Base-by-base conservation (phyloP, 2,329 filamentous ascomycete genomes). In the Didymella lethalis region DNA sequence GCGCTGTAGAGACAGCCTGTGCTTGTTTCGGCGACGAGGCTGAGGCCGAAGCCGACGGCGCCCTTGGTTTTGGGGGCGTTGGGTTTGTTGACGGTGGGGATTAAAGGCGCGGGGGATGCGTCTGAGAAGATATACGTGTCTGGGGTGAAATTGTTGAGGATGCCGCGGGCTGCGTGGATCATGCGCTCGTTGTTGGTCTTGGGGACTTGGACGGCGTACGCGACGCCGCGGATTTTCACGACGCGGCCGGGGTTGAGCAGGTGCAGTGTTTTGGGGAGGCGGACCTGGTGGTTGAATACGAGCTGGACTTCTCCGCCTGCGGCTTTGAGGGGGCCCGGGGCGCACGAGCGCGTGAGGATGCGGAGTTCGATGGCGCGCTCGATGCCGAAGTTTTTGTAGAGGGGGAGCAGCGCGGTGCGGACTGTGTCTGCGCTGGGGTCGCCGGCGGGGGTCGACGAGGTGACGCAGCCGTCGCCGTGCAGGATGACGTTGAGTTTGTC, bases 371-470 rank as follows among this genome's bases (percentile, higher is more conserved):
- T 90, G 62, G 88, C 86, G 63, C 93, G 88, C 63, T 89, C 88
- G 64, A 99, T 96, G 48, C 93, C 95, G 76, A 98, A 98, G 66
- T 90, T 88, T 64, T 90, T 90, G 79, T 93, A 97, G 18, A 98
- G 82, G 3, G 95, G 95, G 18, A 99, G 84, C 48, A 98, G 89
- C 7, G 93, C 94, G 7, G 94, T 97, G 65, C 95, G 90, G 75
- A 99, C 93, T 10, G 90, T 94, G 78, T 99, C 95, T 68, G 95
- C 90, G 3, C 91, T 95, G 63, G 97, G 87, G 77, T 99, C 95
- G 59, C 93, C 93, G 0, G 85, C 85, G 64, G 91, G 86, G 3
- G 93, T 97, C 2, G 92, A 87, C 10, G 89, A 89, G 1, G 95
- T 98, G 67, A 99, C 96, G 54, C 97, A 94, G 48, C 95, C 95